These are phyloP conservation scores for Metarhizium robertsii DNA, from an alignment of 2,329 filamentous ascomycete species.

Conservation along the genomic window DNA sequence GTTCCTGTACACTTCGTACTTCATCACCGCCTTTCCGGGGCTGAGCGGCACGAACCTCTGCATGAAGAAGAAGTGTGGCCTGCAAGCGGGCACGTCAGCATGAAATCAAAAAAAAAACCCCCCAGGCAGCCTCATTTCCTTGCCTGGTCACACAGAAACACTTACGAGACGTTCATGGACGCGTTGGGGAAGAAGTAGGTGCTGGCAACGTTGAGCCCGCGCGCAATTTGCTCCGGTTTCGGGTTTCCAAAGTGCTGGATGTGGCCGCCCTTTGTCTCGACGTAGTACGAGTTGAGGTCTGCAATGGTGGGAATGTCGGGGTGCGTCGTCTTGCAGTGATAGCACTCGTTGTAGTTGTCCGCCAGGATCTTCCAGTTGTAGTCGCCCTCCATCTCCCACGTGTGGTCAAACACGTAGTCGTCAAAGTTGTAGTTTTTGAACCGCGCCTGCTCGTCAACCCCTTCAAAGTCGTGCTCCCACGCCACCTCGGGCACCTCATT, in stretches of 20 bases:
- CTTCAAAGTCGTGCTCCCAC: slow-evolving; percentile 44
- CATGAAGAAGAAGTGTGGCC: slow-evolving; percentile 55
- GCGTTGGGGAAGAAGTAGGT: slow-evolving; percentile 43
- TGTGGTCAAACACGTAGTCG: slow-evolving; percentile 47
- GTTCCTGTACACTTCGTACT: slow-evolving; percentile 55
- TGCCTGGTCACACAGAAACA: background rate
- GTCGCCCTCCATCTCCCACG: slow-evolving; percentile 45
- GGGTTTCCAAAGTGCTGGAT: slow-evolving; percentile 41
- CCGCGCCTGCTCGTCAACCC: slow-evolving; percentile 34
- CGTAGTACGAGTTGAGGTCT: slow-evolving; percentile 45
- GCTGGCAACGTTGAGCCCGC: slow-evolving; percentile 34
- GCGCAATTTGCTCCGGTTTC: slow-evolving; percentile 36
- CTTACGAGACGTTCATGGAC: slow-evolving; percentile 41
- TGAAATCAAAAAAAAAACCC: background rate
- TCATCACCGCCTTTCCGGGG: slow-evolving; percentile 42
- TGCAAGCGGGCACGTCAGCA: slow-evolving; percentile 11
- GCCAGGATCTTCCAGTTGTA: slow-evolving; percentile 53
- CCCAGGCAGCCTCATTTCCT: no score
- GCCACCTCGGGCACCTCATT: slow-evolving; percentile 33
- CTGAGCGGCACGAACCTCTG: slow-evolving; percentile 50
- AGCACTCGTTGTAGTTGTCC: slow-evolving; percentile 60
- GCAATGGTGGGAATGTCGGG: slow-evolving; percentile 48
- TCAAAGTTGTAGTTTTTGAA: slow-evolving; percentile 38
- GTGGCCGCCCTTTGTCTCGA: slow-evolving; percentile 36
- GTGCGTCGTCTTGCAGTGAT: slow-evolving; percentile 51